phyloP scores from a whole-genome alignment of 2,329 filamentous ascomycete genomes.

The Phyllosticta paracitricarpa region DNA sequence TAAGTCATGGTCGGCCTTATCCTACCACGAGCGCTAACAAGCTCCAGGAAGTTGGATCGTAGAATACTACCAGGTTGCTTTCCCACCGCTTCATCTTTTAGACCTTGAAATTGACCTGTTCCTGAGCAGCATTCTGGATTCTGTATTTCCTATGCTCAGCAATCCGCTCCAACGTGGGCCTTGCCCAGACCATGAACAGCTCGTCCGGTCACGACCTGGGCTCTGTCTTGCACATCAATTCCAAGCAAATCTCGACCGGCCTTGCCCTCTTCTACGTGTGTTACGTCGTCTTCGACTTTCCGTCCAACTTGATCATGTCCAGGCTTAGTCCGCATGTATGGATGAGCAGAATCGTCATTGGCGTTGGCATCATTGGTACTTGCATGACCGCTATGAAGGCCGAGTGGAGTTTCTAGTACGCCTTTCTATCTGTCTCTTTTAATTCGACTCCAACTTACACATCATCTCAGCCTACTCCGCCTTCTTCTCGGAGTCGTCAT shows the following conservation, averaged over 20 bases:
- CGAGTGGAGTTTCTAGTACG: slow-evolving; percentile 74
- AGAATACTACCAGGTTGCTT: slow-evolving; percentile 42
- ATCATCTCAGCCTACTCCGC: slow-evolving; percentile 51
- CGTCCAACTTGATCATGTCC: slow-evolving; percentile 83
- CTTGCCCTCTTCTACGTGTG: slow-evolving; percentile 85
- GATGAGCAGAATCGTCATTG: slow-evolving; percentile 87
- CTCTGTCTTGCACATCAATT: slow-evolving; percentile 55
- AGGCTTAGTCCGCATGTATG: slow-evolving; percentile 74
- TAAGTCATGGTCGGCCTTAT: slow-evolving; percentile 13
- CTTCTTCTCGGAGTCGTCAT: slow-evolving; percentile 79
- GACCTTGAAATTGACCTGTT: not conserved
- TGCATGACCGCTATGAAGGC: slow-evolving; percentile 75
- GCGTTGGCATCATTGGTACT: slow-evolving; percentile 72
- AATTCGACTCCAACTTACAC: slow-evolving; percentile 10
- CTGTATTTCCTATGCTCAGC: slow-evolving; percentile 89
- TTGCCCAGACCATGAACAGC: slow-evolving; percentile 89
- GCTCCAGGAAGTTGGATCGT: slow-evolving; percentile 45
- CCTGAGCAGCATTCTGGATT: slow-evolving; percentile 62
- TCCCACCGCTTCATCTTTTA: not conserved
- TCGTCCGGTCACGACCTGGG: slow-evolving; percentile 63
- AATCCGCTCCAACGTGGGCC: slow-evolving; percentile 82
- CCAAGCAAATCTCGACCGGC: slow-evolving; percentile 72
- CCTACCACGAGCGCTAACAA: not conserved
- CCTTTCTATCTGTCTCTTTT: slow-evolving; percentile 6
- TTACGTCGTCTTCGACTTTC: slow-evolving; percentile 82